Evolutionary conservation across 768 basidiomycete genomes (phyloP), one percentile per base, ranked within the genome.

Genomic region (Calocera cornea): DNA sequence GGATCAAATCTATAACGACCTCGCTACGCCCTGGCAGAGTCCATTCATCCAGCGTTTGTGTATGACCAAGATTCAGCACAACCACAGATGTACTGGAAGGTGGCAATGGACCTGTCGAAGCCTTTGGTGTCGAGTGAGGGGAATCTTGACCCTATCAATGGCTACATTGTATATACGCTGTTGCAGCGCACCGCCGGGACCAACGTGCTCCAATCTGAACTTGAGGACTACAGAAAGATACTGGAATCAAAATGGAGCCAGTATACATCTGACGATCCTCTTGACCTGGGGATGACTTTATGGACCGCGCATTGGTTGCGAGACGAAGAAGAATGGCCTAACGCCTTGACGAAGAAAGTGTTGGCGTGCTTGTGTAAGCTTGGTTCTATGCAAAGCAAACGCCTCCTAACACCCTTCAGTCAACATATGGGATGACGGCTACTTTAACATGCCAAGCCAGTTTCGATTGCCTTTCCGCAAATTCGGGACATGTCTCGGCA

Each of bases 241-340:
- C 50, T 75, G 22, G 68, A 72, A 54, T 70, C 70, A 41, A 74
- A 76, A 41, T 71, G 72, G 67, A 68, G 68, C 63, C 63, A 63
- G 22, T 71, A 71, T 63, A 40, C 47, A 22, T 72, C 72, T 34
- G 69, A 68, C 49, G 74, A 75, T 68, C 70, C 75, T n/a, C 71
- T 76, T 41, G 74, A 76, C 65, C 67, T 75, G 1, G 75, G 74
- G 5, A 77, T 75, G 75, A 72, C 72, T 41, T 70, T 75, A 11
- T 76, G 75, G 76, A 74, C 70, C 1, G 72, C 71, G 19, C 74
- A 75, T 65, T 73, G 72, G 71, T 67, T 72, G 50, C 70, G 68
- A 19, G 72, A n/a, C n/a, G n/a, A 69, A 34, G 72, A 75, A 64
- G 68, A 66, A 40, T 73, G 72, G 74, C 74, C 72, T 8, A 71